phyloP scores from a whole-genome alignment of 75 land plant species.

The Cunninghamia lanceolata region DNA sequence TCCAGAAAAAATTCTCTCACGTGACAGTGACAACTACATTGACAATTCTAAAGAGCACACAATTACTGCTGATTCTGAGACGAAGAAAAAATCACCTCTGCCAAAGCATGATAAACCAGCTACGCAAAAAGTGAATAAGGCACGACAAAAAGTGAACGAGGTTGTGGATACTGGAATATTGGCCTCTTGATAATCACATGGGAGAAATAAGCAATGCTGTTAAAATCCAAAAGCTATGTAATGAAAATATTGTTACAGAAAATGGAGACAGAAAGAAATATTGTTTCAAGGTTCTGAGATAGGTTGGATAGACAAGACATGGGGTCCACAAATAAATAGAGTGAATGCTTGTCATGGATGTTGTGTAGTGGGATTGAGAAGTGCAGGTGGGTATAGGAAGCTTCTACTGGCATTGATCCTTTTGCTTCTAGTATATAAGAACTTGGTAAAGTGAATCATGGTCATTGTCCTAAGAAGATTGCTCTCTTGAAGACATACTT shows the following conservation, averaged over 20 bases:
- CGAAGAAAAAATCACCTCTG: background rate
- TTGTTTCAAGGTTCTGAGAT: slow-evolving; percentile 5
- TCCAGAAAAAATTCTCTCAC: background rate
- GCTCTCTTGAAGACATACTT: background rate
- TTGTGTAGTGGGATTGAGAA: slow-evolving; percentile 4
- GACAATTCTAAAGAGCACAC: background rate
- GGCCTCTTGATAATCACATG: slow-evolving; percentile 7
- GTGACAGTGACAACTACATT: background rate
- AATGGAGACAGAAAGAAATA: background rate
- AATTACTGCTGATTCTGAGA: background rate
- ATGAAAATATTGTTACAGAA: slow-evolving; percentile 1
- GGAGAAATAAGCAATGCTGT: background rate
- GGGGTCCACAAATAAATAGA: background rate
- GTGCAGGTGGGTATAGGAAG: slow-evolving; percentile 7
- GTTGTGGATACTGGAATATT: slow-evolving; percentile 9
- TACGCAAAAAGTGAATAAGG: background rate
- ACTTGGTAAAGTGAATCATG: background rate
- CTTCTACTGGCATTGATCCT: background rate
- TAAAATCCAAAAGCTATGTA: background rate
- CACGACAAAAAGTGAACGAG: slow-evolving; percentile 2
- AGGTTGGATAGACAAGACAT: background rate
- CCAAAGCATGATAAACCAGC: background rate
- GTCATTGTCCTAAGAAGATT: background rate
- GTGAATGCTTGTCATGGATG: slow-evolving; percentile 6
- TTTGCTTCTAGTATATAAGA: background rate